A percentile compares a stretch with the other conserved stretches of the same genome.
Evolutionary conservation across 306 rosid species (phyloP).

Genomic region (Dryas drummondii): DNA sequence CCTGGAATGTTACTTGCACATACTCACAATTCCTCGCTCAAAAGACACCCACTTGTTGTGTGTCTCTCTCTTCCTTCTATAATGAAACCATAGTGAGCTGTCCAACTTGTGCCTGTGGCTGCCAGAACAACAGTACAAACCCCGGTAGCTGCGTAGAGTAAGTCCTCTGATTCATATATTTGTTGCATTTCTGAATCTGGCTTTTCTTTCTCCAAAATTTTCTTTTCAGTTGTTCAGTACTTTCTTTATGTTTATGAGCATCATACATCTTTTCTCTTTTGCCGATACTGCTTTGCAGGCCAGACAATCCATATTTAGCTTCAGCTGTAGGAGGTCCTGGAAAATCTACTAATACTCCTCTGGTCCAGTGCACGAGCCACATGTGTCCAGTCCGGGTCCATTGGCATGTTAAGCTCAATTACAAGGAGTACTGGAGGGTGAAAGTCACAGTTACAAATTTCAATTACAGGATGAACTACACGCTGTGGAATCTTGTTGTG

Average conservation of each 20-base stretch:
- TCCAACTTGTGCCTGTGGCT: conserved; percentile 95
- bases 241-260: background rate
- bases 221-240: background rate
- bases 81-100: conserved; percentile 88
- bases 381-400: conserved; percentile 97
- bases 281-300: conserved; percentile 43
- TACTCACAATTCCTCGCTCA: conserved; percentile 96
- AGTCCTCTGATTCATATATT: conserved; percentile 29
- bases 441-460: conserved; percentile 90
- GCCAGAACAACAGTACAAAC: conserved; percentile 67
- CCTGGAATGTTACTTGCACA: conserved; percentile 96
- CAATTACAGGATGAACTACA: conserved; percentile 93
- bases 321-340: conserved; percentile 64
- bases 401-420: conserved; percentile 98
- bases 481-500: conserved; percentile 91
- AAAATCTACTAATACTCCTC: conserved; percentile 54
- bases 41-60: conserved; percentile 97
- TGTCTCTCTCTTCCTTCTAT: conserved; percentile 94
- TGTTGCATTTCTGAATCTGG: conserved; percentile 13
- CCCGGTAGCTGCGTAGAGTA: conserved; percentile 82
- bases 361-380: conserved; percentile 89
- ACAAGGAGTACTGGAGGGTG: conserved; percentile 97
- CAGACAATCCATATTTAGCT: conserved; percentile 64
- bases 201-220: conserved; percentile 5
- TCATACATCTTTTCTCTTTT: conserved; percentile 11